These are phyloP conservation scores for Rachicladosporium sp. DNA, from an alignment of 2,329 filamentous ascomycete genomes.

Conservation along the genomic window DNA sequence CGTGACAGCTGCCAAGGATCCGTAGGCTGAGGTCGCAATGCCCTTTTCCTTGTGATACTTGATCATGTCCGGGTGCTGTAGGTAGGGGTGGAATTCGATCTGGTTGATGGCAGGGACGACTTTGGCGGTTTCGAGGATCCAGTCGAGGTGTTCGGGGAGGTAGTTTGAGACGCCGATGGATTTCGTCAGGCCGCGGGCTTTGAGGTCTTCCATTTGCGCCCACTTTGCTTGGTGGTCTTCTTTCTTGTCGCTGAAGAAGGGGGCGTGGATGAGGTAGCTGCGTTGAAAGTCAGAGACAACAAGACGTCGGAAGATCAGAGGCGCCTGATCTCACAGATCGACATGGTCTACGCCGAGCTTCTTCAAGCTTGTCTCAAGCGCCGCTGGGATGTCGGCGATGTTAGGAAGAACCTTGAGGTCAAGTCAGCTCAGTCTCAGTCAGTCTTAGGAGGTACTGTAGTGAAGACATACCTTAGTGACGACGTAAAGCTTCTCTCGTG, in stretches of 20 bases:
- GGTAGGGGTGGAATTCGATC: slow-evolving; percentile 57
- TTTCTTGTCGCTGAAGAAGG: slow-evolving; percentile 44
- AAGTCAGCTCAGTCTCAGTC: too few species aligned
- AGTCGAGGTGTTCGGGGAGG: slow-evolving; percentile 41
- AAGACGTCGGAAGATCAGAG: neutral
- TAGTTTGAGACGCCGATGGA: slow-evolving; percentile 55
- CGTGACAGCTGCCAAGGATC: slow-evolving; percentile 37
- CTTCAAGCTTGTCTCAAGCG: slow-evolving; percentile 44
- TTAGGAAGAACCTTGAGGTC: slow-evolving; percentile 29
- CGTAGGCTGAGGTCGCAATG: slow-evolving; percentile 36
- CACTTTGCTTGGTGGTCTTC: slow-evolving; percentile 45
- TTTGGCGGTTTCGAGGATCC: slow-evolving; percentile 40
- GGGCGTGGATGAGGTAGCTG: slow-evolving; percentile 50
- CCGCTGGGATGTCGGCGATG: slow-evolving; percentile 42
- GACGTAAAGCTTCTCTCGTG: slow-evolving; percentile 36
- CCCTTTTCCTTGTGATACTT: slow-evolving; percentile 38
- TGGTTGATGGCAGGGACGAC: slow-evolving; percentile 53
- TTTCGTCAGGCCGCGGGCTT: slow-evolving; percentile 45
- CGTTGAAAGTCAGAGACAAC: too few species aligned
- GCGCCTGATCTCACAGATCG: slow-evolving; percentile 39
- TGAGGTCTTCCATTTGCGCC: slow-evolving; percentile 47
- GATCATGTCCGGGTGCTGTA: slow-evolving; percentile 49
- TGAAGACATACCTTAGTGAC: slow-evolving; percentile 49
- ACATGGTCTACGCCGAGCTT: slow-evolving; percentile 51
- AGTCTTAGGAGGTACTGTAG: too few species aligned